Evolutionary conservation across 169 alveolate species (phyloP), one percentile per base, ranked within the genome.

Genomic region (Hepatocystis sp.): DNA sequence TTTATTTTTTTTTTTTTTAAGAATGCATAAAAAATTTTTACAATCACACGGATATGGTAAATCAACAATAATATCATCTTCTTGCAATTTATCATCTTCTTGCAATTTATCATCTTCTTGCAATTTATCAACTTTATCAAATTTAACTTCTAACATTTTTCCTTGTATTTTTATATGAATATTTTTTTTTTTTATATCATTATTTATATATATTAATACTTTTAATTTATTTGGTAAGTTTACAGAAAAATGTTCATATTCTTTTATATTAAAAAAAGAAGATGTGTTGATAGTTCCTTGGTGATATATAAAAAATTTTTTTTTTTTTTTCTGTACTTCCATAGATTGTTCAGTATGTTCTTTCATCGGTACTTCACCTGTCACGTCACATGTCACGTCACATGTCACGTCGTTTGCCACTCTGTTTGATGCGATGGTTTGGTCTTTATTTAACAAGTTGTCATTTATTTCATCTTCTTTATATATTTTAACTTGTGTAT

Each of bases 261-360:
- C 76, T 10, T 56, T 56, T 56, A 56, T 15, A 28, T 61, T 47
- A 36, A 58, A 71, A 10, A 71, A 40, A 21, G 86, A 71, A 23
- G 86, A 58, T 30, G 63, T 46, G 36, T 71, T 71, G 15, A 71
- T n/a, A 15, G 67, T 19, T 8, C 86, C 86, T 44, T 71, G 86
- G 36, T 71, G 68, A 46, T 58, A 56, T 30, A 71, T 28, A 42
- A 25, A 55, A 71, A 15, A 25, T 56, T 71, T 44, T n/a, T 58
- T 53, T 32, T 55, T 52, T 23, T 10, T 36, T 53, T 4, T 53
- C 27, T 25, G 21, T 27, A 7, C 0, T 47, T 47, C 61, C 27
- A 4, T 49, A 13, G 2, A 23, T 13, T 15, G 19, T 21, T 21
- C 27, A 23, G 23, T 52, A 8, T 21, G 27, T 39, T 21, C 7